phyloP scores from a whole-genome alignment of 2,329 filamentous ascomycete species.

The Cryoendolithus antarcticus region DNA sequence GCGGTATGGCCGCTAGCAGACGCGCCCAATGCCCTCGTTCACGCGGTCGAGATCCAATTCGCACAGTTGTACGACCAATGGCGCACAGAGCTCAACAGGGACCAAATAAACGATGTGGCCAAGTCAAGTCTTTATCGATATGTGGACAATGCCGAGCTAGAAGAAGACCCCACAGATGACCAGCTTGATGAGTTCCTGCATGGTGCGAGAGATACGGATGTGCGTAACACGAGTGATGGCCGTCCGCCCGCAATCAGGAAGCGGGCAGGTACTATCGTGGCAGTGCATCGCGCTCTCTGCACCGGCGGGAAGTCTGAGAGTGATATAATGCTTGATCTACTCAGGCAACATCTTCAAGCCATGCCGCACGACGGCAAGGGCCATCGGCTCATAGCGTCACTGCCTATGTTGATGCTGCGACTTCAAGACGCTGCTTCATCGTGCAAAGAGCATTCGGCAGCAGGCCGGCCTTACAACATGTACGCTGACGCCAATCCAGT shows the following conservation, averaged over 20 bases:
- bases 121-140: slow-evolving; percentile 74
- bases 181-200: slow-evolving; percentile 78
- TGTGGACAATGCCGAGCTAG: slow-evolving; percentile 62
- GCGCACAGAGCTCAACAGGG: slow-evolving; percentile 62
- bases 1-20: slow-evolving; percentile 5
- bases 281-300: slow-evolving; percentile 12
- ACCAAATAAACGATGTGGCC: slow-evolving; percentile 61
- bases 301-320: slow-evolving; percentile 1
- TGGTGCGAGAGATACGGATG: slow-evolving; percentile 35
- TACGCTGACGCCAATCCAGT: slow-evolving; percentile 69
- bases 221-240: background rate
- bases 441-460: slow-evolving; percentile 2
- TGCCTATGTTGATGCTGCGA: slow-evolving; percentile 23
- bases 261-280: slow-evolving; percentile 9
- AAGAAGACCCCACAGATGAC: slow-evolving; percentile 60
- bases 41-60: slow-evolving; percentile 53
- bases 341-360: slow-evolving; percentile 6
- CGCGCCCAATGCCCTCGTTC: slow-evolving; percentile 8
- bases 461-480: slow-evolving; percentile 57
- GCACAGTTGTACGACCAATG: slow-evolving; percentile 67
- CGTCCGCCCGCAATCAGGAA: background rate
- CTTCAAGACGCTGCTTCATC: slow-evolving; percentile 6
- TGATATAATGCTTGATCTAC: slow-evolving; percentile 10
- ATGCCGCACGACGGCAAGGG: background rate
- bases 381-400: slow-evolving; percentile 1